Evolutionary conservation across 2,329 filamentous ascomycete genomes (phyloP).

Genomic region (Neonectria sp.): DNA sequence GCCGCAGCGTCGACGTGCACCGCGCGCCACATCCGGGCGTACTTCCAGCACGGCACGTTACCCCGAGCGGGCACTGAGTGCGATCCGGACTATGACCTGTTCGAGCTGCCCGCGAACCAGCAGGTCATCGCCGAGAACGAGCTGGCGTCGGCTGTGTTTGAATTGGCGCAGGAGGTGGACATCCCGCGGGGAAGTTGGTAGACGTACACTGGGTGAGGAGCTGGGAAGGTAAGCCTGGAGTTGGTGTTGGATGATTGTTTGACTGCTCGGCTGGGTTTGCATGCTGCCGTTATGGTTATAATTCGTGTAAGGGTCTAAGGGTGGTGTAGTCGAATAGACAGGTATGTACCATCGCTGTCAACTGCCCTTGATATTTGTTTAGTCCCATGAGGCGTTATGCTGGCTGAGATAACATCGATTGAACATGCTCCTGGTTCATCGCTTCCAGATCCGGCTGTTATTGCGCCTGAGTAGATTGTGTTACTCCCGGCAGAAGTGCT

Average conservation of each 20-base stretch:
- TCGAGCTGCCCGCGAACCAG: slow-evolving; percentile 50
- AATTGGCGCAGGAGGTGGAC: slow-evolving; percentile 36
- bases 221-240: not conserved
- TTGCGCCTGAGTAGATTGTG: not conserved
- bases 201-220: not conserved
- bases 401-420: not conserved
- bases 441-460: not conserved
- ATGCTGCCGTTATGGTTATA: not conserved
- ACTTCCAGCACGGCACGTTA: slow-evolving; percentile 63
- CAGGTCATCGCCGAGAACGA: slow-evolving; percentile 34
- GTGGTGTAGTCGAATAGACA: not conserved
- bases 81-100: slow-evolving; percentile 60
- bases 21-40: slow-evolving; percentile 56
- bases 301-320: not conserved
- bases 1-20: slow-evolving; percentile 62
- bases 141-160: slow-evolving; percentile 34
- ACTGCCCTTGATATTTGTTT: not conserved
- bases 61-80: slow-evolving; percentile 63
- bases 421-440: not conserved
- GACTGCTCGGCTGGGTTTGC: not conserved
- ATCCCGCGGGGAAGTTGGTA: slow-evolving; percentile 35
- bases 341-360: not conserved
- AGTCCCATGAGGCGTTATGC: not conserved
- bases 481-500: not conserved
- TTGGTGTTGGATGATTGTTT: not conserved